Base-by-base conservation (phyloP, 1,284 basidiomycete species). In the Schizophyllum amplum region DNA sequence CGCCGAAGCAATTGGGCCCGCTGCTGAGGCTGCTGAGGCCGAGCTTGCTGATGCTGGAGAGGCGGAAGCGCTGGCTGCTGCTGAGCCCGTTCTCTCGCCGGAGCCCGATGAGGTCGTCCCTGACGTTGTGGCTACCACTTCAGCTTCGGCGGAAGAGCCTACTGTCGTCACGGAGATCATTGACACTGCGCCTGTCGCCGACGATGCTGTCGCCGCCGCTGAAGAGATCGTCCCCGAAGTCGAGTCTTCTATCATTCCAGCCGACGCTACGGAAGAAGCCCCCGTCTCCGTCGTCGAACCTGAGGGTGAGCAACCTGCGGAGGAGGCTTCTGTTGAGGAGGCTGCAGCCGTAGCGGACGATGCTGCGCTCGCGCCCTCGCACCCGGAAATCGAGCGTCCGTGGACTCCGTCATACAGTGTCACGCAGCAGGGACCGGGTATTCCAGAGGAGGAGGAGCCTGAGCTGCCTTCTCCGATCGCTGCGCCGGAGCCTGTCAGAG, bases 381-480 rank as follows among this genome's bases (percentile, higher is more conserved):
- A 42, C 3, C 7, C 33, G 3, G 33, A 42, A 2, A 17, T 42
- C 17, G 33, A 42, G 33, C 33, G 33, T 9, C 33, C 74, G 4
- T 77, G 72, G 73, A 75, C 72, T 5, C 72, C 74, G 4, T 75
- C 74, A 3, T 77, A 76, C 64, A 71, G 68, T 51, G 75, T 76
- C 26, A 70, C 63, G 5, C 67, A 55, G 23, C 74, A 74, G 63
- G 74, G 72, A 48, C 68, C 54, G 21, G 50, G 23, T 55, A 24
- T 57, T 51, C 24, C 51, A 24, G 58, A 61, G 26, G 54, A 53
- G 6, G 13, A 47, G 5, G 53, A 53, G 22, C 23, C 23, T 9
- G 47, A n/a, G 24, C n/a, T 53, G 17, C 15, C 24, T 33, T 26
- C 47, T 3, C 20, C 21, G 11, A 17, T 50, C 4, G 21, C 20